A percentile compares a stretch with the other conserved stretches of the same genome.
Conservation (phyloP, 2,329 filamentous ascomycete genomes). For the Botrytis fabae region DNA sequence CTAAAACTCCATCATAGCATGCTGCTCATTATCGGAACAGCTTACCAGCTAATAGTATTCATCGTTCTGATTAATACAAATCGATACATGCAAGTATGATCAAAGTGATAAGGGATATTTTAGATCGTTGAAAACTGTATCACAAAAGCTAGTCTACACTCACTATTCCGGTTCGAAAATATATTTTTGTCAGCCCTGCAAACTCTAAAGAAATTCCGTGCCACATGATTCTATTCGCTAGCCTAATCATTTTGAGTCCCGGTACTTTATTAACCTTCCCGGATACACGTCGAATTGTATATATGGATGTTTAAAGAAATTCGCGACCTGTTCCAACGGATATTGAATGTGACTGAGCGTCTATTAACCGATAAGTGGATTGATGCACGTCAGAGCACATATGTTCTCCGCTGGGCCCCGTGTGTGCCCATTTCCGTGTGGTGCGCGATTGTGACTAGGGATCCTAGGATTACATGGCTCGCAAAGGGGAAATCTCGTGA, state of each 20-base stretch:
- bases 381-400: background rate
- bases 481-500: background rate
- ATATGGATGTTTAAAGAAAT: background rate
- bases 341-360: background rate
- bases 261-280: background rate
- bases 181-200: background rate
- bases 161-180: background rate
- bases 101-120: background rate
- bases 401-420: background rate
- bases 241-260: background rate
- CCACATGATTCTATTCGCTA: too few relatives aligned
- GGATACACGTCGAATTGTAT: background rate
- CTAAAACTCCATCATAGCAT: background rate
- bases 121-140: background rate
- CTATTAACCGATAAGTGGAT: background rate
- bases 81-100: constrained; percentile 1
- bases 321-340: background rate
- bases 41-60: background rate
- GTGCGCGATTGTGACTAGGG: background rate
- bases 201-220: background rate
- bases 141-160: background rate
- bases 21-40: background rate
- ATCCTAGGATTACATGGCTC: background rate
- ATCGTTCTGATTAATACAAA: background rate
- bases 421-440: background rate